Base-by-base conservation (phyloP, 2,329 filamentous ascomycete genomes). In the Neofusicoccum sp. region DNA sequence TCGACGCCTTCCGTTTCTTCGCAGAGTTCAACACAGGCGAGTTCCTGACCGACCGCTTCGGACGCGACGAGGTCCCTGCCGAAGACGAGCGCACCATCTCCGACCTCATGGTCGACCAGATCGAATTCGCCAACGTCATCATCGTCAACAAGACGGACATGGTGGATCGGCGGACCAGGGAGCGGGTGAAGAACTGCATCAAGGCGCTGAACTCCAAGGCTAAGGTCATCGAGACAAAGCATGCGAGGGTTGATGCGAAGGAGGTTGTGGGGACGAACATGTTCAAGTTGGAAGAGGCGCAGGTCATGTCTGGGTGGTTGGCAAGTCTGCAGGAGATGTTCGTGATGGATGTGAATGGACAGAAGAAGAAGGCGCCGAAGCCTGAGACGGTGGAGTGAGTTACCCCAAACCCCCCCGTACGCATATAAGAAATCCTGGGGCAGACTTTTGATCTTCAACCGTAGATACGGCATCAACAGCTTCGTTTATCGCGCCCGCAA, bases 81-180 rank as follows among this genome's bases (percentile, higher is more conserved):
- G 88, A 91, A 65, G 89, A 91, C 62, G 87, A 91, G 65, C 78
- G 88, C 0, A 90, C 87, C 0, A 88, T 91, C 2, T 89, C 87
- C 0, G 88, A 91, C 65, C 79, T 91, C 0, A 89, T 90, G 81
- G 87, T 89, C 0, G 88, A 91, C 65, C 88, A 91, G 67, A 89
- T 91, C 62, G 89, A 91, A 72, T 91, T 91, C 66, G 87, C 88
- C 0, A 87, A 91, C 65, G 87, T 90, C 6, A 81, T 91, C 12
- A 80, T 90, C 3, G 74, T 90, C 20, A 91, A 91, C 74, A 91
- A 91, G 71, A 77, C 83, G 5, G 87, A 90, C 63, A 83, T 85
- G 62, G 84, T 89, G 12, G 72, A 79, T 41, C 70, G 74, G 4
- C 74, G 68, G 20, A 80, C 77, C 0, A 76, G 80, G 16, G 67